Conservation (phyloP, 2,329 filamentous ascomycete genomes). For the Colletotrichum ledebouriae region DNA sequence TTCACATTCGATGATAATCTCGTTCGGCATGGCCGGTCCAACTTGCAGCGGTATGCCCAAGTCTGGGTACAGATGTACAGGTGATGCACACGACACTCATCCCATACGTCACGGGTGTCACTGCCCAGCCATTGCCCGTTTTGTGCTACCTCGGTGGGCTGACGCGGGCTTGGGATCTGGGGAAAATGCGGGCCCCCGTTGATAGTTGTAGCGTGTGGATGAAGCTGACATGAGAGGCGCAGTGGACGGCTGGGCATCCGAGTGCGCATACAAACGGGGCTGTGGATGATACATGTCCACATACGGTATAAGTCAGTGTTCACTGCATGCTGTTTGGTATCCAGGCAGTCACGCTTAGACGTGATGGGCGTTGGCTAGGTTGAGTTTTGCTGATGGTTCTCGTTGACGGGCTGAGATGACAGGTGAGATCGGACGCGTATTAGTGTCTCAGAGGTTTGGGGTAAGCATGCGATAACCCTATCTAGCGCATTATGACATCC, state of each 20-base stretch:
- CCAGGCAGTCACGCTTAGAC: too few relatives aligned
- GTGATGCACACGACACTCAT: neutral
- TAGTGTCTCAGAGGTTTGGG: neutral
- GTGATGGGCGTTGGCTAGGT: neutral
- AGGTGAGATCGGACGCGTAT: slow-evolving; percentile 15
- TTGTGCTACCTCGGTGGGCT: neutral
- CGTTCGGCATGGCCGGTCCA: neutral
- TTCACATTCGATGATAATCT: neutral
- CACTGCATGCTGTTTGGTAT: too few relatives aligned
- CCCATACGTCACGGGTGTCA: slow-evolving; percentile 17
- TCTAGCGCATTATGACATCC: too few relatives aligned
- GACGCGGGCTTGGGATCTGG: slow-evolving; percentile 27
- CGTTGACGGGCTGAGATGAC: slow-evolving; percentile 12
- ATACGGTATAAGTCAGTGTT: too few relatives aligned
- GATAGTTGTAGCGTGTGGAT: neutral
- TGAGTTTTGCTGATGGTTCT: neutral
- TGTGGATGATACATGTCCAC: neutral
- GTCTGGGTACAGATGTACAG: neutral
- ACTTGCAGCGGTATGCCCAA: neutral
- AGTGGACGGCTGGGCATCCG: too few relatives aligned
- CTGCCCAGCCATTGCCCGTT: slow-evolving; percentile 5
- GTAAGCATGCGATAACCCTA: too few relatives aligned
- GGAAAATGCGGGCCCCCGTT: slow-evolving; percentile 34
- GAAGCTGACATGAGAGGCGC: neutral
- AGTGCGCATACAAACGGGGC: neutral